Evolutionary conservation across 169 alveolate genomes (phyloP).

Genomic region (Eimeria maxima): DNA sequence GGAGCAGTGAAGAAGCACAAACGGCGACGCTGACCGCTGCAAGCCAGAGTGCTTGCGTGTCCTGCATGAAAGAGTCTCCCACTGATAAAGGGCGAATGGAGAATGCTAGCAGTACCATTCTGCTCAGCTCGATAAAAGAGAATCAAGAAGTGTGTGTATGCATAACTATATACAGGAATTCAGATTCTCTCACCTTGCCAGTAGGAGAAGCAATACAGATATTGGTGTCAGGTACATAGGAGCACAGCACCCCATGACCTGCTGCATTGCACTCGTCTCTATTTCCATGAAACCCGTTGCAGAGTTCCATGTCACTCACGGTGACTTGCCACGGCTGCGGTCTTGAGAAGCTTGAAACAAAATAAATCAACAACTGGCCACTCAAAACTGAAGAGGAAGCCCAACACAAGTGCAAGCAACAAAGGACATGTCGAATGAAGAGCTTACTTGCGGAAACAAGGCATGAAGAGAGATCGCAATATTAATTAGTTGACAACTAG

Average conservation of each 20-base stretch:
- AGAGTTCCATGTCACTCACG: constrained; percentile 66
- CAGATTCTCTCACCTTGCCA: constrained; percentile 71
- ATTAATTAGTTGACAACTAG: too few species aligned
- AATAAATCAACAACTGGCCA: constrained; percentile 75
- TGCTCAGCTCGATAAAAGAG: not conserved
- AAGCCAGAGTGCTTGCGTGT: not conserved
- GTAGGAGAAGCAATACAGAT: constrained; percentile 82
- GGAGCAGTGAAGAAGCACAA: not conserved
- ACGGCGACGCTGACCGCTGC: not conserved
- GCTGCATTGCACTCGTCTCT: constrained; percentile 67
- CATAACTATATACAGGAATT: not conserved
- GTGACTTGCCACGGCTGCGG: constrained; percentile 82
- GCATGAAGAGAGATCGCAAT: not conserved
- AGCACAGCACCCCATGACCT: constrained; percentile 79
- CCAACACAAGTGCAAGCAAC: not conserved
- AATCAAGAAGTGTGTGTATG: not conserved
- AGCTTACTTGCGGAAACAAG: not conserved
- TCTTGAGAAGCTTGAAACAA: constrained; percentile 53
- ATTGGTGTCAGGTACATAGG: constrained; percentile 50
- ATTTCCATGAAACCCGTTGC: constrained; percentile 57
- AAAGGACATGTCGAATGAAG: not conserved
- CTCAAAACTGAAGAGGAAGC: constrained; percentile 53
- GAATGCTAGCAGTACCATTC: not conserved
- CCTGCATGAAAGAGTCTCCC: not conserved
- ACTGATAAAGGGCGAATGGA: not conserved